Evolutionary conservation across 768 basidiomycete genomes (phyloP).

Genomic region (Kwoniella sp.): DNA sequence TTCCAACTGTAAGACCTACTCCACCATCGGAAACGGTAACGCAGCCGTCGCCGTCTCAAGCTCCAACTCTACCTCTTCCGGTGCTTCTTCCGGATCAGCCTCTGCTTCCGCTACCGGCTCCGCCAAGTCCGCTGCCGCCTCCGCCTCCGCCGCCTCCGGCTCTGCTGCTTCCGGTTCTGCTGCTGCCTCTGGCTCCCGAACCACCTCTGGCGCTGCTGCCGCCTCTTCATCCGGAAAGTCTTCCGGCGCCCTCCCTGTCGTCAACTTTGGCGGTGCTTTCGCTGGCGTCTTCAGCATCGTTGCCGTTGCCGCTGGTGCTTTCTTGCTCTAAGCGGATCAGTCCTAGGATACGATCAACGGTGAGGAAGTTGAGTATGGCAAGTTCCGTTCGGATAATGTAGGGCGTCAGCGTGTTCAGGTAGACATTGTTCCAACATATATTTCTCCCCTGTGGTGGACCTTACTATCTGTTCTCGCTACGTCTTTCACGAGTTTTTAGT

Average conservation of each 20-base stretch:
- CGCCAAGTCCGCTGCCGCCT: conserved; percentile 15
- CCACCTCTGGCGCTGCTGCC: conserved; percentile 21
- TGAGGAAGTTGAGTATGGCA: background rate
- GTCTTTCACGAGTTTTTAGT: background rate
- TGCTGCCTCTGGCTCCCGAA: conserved; percentile 17
- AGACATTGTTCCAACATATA: too few relatives aligned
- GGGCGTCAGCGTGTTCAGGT: background rate
- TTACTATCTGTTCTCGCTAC: too few relatives aligned
- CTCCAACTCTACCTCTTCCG: conserved; percentile 55
- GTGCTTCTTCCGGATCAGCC: conserved; percentile 60
- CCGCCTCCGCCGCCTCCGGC: conserved; percentile 16
- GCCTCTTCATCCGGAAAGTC: conserved; percentile 26
- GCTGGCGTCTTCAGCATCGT: conserved; percentile 32
- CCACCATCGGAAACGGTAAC: conserved; percentile 49
- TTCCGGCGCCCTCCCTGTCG: conserved; percentile 31
- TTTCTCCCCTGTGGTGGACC: too few relatives aligned
- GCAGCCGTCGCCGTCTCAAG: conserved; percentile 36
- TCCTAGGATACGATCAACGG: background rate
- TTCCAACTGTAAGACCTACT: conserved; percentile 57
- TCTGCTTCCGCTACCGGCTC: conserved; percentile 33
- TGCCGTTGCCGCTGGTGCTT: conserved; percentile 38
- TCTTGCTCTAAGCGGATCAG: conserved; percentile 37
- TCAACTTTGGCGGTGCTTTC: conserved; percentile 33
- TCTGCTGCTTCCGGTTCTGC: conserved; percentile 22
- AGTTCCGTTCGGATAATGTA: background rate